Base-by-base conservation (phyloP, 2,329 filamentous ascomycete genomes). In the Cephalotrichum gorgonifer region DNA sequence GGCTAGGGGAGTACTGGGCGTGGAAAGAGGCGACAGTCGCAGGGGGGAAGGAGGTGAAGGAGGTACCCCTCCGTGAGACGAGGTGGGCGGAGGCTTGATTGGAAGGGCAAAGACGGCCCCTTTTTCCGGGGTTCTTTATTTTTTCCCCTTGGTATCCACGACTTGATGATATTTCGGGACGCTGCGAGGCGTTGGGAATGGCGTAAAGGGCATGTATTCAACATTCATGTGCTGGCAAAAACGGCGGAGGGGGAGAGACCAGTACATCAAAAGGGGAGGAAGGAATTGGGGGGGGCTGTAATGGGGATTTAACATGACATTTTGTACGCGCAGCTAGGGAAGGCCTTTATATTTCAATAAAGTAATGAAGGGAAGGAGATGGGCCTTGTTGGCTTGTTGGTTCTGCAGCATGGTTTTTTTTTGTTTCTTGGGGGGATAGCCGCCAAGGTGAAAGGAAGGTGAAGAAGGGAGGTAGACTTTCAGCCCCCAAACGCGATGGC, bases 1-100 rank as follows among this genome's bases (percentile, higher is more conserved):
- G 93, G 49, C 72, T 98, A 6, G 83, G 86, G 46, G 93, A 97
- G 69, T 97, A 96, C 68, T 95, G 85, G 78, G 88, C 85, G 4
- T 96, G 88, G 88, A 87, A 90, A 62, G 81, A 76, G 43, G 86
- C 50, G 85, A 85, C 7, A 78, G 73, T 52, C 75, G 86, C 43
- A 58, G n/a, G n/a, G n/a, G n/a, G 57, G 22, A 62, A 60, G 2
- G 55, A 64, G 4, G 71, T 68, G n/a, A 73, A 76, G 55, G 78
- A 86, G 53, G 76, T 82, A 69, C 78, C 87, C 1, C 62, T 93
- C 49, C 76, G 91, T 48, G 91, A 97, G 67, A 74, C 75, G 63
- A 77, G 86, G 57, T 97, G 91, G 91, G 79, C 83, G 26, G 74
- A 84, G 60, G 56, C 11, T 22, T 39, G n/a, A 39, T 22, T 20